Conservation (phyloP, 2,329 filamentous ascomycete species). For the Nemania sp. region DNA sequence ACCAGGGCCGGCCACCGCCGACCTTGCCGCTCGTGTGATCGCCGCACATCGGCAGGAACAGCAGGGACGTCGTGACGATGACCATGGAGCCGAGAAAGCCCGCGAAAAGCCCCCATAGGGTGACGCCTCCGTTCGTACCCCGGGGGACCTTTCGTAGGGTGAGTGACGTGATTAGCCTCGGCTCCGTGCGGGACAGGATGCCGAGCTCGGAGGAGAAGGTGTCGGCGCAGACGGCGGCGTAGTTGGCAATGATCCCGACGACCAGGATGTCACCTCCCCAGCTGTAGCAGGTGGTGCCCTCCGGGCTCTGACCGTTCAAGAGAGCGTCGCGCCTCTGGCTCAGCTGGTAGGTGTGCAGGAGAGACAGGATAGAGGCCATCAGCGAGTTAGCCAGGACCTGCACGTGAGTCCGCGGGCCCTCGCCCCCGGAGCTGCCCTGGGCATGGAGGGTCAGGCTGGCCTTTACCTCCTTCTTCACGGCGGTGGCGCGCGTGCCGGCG, state of each 20-base stretch:
- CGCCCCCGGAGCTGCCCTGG: conserved; percentile 73
- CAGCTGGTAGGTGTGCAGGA: conserved; percentile 66
- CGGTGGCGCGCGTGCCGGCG: conserved; percentile 80
- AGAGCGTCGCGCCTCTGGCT: conserved; percentile 50
- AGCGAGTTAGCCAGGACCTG: conserved; percentile 90
- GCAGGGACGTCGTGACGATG: conserved; percentile 65
- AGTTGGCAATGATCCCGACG: conserved; percentile 75
- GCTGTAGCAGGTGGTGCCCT: conserved; percentile 57
- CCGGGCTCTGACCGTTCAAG: conserved; percentile 36
- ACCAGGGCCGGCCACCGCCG: conserved; percentile 56
- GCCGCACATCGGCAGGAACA: conserved; percentile 72
- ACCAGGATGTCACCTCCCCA: conserved; percentile 67
- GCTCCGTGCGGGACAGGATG: conserved; percentile 76
- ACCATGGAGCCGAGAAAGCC: conserved; percentile 76
- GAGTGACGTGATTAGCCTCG: conserved; percentile 83
- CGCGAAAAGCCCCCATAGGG: conserved; percentile 71
- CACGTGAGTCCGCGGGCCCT: conserved; percentile 80
- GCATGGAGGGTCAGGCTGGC: conserved; percentile 78
- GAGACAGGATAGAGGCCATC: conserved; percentile 68
- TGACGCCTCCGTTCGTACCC: conserved; percentile 94
- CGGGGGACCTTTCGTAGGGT: conserved; percentile 78
- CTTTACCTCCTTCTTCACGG: conserved; percentile 88
- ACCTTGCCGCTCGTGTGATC: conserved; percentile 44
- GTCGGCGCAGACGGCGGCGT: conserved; percentile 88
- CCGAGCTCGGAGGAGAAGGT: conserved; percentile 96